A percentile compares a stretch with the other conserved stretches of the same genome.
These are phyloP conservation scores for Euryodendron excelsum DNA, from an alignment of 148 eudicot genomes.

Conservation along the genomic window DNA sequence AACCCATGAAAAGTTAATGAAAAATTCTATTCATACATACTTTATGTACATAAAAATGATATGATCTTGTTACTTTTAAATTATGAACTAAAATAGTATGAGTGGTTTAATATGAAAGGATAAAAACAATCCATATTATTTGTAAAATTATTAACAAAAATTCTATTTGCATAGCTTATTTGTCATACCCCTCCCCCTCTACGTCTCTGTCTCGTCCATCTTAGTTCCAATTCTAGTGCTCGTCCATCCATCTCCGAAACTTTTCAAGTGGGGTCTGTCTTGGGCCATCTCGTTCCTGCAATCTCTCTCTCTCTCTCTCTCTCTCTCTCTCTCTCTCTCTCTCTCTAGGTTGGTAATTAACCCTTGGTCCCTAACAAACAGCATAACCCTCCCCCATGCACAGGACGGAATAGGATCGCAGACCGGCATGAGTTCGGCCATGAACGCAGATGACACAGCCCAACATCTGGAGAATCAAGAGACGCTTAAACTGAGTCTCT, in stretches of 20 bases:
- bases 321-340: neutral
- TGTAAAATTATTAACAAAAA: no score
- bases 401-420: neutral
- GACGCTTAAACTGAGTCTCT: neutral
- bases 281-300: neutral
- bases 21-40: no score
- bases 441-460: conserved; percentile 3
- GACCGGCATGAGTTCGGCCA: neutral
- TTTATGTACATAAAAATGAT: no score
- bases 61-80: no score
- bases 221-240: conserved; percentile 3
- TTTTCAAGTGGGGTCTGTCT: neutral
- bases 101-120: no score
- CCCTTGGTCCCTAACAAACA: no score
- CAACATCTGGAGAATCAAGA: neutral
- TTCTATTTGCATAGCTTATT: no score
- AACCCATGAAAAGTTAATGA: no score
- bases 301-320: conserved; percentile 1
- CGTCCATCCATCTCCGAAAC: conserved; percentile 17
- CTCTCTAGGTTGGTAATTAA: no score
- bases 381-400: no score
- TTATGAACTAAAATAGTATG: no score
- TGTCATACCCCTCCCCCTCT: neutral
- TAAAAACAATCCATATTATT: no score
- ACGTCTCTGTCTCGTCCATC: neutral